Evolutionary conservation across 768 basidiomycete genomes (phyloP).

Genomic region (Kwoniella bestiolae): DNA sequence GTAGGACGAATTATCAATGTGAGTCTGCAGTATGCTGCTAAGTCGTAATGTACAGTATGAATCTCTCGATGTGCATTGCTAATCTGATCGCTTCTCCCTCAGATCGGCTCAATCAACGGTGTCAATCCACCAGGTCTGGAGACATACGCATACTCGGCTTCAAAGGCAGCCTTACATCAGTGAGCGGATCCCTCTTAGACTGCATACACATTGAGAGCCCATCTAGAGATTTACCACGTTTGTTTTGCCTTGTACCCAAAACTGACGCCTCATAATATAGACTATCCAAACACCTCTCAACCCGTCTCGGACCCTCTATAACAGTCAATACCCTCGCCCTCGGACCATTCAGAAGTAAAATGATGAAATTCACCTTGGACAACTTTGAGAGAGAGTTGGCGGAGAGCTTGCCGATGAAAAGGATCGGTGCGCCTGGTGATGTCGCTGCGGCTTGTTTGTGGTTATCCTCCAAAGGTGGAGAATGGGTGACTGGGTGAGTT

Average conservation of each 20-base stretch:
- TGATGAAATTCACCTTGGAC: slow-evolving; percentile 65
- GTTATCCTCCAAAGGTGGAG: slow-evolving; percentile 66
- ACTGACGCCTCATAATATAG: slow-evolving; percentile 52
- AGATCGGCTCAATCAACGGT: slow-evolving; percentile 72
- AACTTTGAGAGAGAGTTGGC: slow-evolving; percentile 61
- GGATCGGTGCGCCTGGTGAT: slow-evolving; percentile 70
- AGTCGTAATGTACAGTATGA: not conserved
- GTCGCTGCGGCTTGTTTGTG: slow-evolving; percentile 69
- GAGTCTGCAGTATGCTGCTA: too few species aligned
- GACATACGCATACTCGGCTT: slow-evolving; percentile 70
- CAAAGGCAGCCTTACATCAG: slow-evolving; percentile 61
- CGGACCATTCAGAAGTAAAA: slow-evolving; percentile 61
- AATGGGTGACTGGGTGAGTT: slow-evolving; percentile 65
- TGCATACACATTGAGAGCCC: not conserved
- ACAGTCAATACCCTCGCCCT: slow-evolving; percentile 70
- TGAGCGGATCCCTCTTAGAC: slow-evolving; percentile 20
- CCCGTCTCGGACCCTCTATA: slow-evolving; percentile 67
- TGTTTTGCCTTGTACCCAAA: not conserved
- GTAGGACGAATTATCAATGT: slow-evolving; percentile 65
- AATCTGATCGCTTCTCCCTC: too few species aligned
- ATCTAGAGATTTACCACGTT: not conserved
- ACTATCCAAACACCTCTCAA: slow-evolving; percentile 66
- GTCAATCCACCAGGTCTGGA: slow-evolving; percentile 64
- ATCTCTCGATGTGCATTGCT: not conserved
- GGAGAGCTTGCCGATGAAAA: slow-evolving; percentile 61